Evolutionary conservation across 371 early-diverging fungal genomes (phyloP).

Genomic region (Saksenaea oblongispora): DNA sequence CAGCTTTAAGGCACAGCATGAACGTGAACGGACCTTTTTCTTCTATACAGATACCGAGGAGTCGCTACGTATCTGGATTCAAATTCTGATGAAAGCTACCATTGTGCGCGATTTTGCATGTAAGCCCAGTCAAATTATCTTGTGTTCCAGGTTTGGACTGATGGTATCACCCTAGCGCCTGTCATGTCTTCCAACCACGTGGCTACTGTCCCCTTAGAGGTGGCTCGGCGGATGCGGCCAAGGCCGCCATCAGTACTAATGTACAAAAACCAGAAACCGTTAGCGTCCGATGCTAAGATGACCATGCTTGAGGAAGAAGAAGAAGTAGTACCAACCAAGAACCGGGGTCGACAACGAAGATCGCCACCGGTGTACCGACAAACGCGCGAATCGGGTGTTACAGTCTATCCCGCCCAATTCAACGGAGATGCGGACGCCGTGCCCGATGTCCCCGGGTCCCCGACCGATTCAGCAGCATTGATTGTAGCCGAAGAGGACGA

Average conservation of each 20-base stretch:
- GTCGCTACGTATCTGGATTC: slow-evolving; percentile 57
- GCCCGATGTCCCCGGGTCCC: background rate
- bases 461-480: background rate
- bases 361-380: slow-evolving; percentile 1
- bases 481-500: slow-evolving; percentile 18
- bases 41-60: slow-evolving; percentile 59
- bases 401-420: slow-evolving; percentile 1
- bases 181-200: slow-evolving; percentile 68
- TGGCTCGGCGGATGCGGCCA: slow-evolving; percentile 63
- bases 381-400: slow-evolving; percentile 13
- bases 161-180: slow-evolving; percentile 37
- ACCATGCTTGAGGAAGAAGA: slow-evolving; percentile 16
- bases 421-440: background rate
- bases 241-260: slow-evolving; percentile 62
- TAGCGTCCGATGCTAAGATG: background rate
- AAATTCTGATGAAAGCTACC: slow-evolving; percentile 66
- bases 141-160: background rate
- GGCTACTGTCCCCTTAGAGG: slow-evolving; percentile 62
- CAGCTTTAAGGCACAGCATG: slow-evolving; percentile 67
- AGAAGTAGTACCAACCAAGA: background rate
- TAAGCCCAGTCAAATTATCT: slow-evolving; percentile 5
- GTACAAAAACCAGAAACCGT: slow-evolving; percentile 16
- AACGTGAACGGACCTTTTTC: slow-evolving; percentile 55
- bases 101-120: slow-evolving; percentile 55
- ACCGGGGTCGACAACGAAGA: background rate